Conservation (phyloP, 176 grass and related monocot species). For the Guadua angustifolia region DNA sequence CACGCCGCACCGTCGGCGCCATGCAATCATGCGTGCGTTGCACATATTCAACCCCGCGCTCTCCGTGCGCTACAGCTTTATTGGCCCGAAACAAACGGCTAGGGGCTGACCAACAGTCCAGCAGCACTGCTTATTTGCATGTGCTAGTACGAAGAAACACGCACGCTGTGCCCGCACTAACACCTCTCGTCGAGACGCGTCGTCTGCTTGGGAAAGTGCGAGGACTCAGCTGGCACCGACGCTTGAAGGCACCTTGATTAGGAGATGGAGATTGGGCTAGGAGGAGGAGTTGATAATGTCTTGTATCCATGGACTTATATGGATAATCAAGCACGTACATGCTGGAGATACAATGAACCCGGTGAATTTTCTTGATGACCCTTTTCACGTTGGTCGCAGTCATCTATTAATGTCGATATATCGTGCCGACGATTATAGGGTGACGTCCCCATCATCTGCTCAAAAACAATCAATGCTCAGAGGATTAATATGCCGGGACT, state of each 20-base stretch:
- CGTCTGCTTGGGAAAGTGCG: neutral
- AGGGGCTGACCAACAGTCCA: no score
- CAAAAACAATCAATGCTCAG: neutral
- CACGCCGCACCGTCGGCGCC: conserved; percentile 23
- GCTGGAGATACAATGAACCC: no score
- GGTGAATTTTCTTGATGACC: neutral
- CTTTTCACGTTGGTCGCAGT: neutral
- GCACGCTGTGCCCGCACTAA: neutral
- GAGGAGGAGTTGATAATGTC: no score
- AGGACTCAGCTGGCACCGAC: neutral
- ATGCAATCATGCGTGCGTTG: neutral
- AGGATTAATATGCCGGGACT: neutral
- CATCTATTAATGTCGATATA: neutral
- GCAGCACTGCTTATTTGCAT: no score
- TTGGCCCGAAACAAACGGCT: neutral
- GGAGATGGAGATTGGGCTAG: neutral
- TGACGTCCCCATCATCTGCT: neutral
- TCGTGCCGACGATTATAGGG: neutral
- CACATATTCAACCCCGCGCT: neutral
- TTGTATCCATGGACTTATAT: neutral
- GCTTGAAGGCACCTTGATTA: neutral
- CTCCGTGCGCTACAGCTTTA: conserved; percentile 20
- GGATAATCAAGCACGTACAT: neutral
- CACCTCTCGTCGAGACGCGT: no score
- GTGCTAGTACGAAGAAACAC: neutral